Conservation (phyloP, 257 asterid genomes). For the Gynochthodes officinalis region DNA sequence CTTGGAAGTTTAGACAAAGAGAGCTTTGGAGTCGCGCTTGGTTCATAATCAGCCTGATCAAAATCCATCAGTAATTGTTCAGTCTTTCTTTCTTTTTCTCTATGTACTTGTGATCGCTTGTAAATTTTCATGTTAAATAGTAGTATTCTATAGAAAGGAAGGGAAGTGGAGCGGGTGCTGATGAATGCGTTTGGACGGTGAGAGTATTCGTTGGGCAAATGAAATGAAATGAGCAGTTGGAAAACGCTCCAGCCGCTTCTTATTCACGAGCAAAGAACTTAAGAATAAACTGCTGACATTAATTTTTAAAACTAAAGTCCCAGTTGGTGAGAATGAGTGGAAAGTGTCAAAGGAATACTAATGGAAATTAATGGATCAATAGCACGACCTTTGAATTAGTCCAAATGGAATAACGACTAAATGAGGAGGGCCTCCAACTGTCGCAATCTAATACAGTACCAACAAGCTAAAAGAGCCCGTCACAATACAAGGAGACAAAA, state of each 20-base stretch:
- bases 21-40: constrained; percentile 52
- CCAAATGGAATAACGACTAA: not conserved
- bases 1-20: constrained; percentile 50
- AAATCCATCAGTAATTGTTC: not conserved
- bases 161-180: constrained; percentile 18
- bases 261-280: constrained; percentile 24
- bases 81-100: not conserved
- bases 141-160: no score
- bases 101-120: not conserved
- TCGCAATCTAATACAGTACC: not conserved
- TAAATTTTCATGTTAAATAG: not conserved
- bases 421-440: not conserved
- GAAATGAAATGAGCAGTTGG: not conserved
- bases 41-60: constrained; percentile 8
- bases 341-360: no score
- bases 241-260: constrained; percentile 39
- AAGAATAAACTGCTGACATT: constrained; percentile 15
- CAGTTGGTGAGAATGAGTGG: no score
- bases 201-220: no score
- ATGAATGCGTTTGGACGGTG: no score
- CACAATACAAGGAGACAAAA: not conserved
- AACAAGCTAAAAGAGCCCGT: no score
- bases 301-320: not conserved
- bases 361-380: no score
- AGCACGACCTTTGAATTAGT: constrained; percentile 9